Evolutionary conservation across 148 eudicot genomes (phyloP).

Genomic region (Fagopyrum esculentum): DNA sequence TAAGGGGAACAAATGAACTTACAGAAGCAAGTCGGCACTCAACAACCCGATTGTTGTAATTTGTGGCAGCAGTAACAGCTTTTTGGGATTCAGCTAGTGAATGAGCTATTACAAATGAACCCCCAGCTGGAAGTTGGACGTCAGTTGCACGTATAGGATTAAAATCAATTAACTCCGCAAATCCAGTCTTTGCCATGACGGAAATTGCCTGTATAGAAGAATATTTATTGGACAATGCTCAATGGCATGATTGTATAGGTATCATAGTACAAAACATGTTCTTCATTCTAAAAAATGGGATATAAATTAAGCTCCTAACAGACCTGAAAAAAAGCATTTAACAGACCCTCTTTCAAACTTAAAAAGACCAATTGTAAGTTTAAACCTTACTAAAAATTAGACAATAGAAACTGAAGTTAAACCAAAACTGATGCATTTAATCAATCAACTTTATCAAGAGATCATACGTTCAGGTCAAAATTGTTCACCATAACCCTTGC

Average conservation of each 20-base stretch:
- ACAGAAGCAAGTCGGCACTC: slow-evolving; percentile 96
- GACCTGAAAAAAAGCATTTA: neutral
- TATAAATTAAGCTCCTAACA: neutral
- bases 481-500: neutral
- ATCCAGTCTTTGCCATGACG: slow-evolving; percentile 84
- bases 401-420: neutral
- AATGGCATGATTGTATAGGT: neutral
- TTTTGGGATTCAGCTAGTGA: slow-evolving; percentile 94
- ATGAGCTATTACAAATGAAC: slow-evolving; percentile 90
- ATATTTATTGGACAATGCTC: neutral
- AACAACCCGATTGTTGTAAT: slow-evolving; percentile 95
- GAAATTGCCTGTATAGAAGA: slow-evolving; percentile 68
- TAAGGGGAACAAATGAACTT: slow-evolving; percentile 24
- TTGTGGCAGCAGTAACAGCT: slow-evolving; percentile 97
- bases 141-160: slow-evolving; percentile 96
- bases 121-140: slow-evolving; percentile 88
- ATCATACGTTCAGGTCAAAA: neutral
- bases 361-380: neutral
- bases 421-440: neutral
- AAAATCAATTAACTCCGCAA: slow-evolving; percentile 89
- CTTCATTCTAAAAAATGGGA: neutral
- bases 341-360: too few species aligned
- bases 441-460: neutral
- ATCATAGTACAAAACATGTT: neutral
- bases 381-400: too few species aligned